Base-by-base conservation (phyloP, 495 filamentous ascomycete species). In the Talaromyces adpressus region DNA sequence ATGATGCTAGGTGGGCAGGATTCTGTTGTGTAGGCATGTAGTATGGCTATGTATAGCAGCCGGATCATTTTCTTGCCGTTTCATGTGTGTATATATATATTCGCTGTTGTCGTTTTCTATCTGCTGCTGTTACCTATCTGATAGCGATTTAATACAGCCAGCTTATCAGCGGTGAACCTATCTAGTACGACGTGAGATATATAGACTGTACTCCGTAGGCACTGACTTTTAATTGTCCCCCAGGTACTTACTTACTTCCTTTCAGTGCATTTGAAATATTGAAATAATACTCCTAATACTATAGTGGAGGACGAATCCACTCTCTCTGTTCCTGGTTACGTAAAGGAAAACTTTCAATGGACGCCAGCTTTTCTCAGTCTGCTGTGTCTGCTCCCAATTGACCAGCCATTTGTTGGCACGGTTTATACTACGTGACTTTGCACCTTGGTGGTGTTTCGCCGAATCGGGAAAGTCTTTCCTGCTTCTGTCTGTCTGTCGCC, bases 281-380 rank as follows among this genome's bases (percentile, higher is more conserved):
- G n/a, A n/a, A n/a, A 59, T 34, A 59, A 39, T 16, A 8, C 57
- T 6, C 9, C 22, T 29, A 27, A 27, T 25, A 14, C 11, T 25
- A 22, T 56, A 45, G 22, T 25, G 52, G 27, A 56, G 11, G 27
- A 54, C n/a, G 52, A 56, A 56, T 29, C 52, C 52, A 58, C 56
- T 58, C 27, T 32, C 56, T 58, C 58, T 61, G 60, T 62, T 51
- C 60, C 60, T 62, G 60, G 68, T 74, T 74, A 74, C 72, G 72
- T 74, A 74, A 74, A 72, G 67, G 16, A 67, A 59, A 30, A 14
- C 9, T 8, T 56, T 56, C 52, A 56, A 56, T 56, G 52, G 45
- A 12, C 23, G 62, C 34, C 61, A 58, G 64, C 63, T 57, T 53
- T 63, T 57, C 39, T 60, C 25, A 49, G 27, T 11, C 16, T 36